A percentile compares a stretch with the other conserved stretches of the same genome.
Evolutionary conservation across 148 eudicot genomes (phyloP).

Genomic region (Camellia japonica): DNA sequence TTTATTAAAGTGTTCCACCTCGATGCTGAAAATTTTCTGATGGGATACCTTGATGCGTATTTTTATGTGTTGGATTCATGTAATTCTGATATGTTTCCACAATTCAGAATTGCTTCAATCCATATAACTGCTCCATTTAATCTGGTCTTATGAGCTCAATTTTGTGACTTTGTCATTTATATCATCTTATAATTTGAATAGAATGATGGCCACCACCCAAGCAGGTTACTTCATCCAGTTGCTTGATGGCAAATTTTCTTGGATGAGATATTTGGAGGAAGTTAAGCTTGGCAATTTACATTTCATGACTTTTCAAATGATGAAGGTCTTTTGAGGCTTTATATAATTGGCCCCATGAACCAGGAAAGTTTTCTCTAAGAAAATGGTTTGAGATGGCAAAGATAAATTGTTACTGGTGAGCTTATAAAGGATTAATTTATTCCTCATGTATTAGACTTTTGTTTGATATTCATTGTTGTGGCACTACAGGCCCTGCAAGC

Average conservation of each 20-base stretch:
- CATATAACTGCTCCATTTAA: neutral
- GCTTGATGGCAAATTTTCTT: neutral
- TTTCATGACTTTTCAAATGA: neutral
- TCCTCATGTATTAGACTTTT: neutral
- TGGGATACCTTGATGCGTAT: neutral
- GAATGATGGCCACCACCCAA: neutral
- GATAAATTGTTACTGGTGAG: neutral
- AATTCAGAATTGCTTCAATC: neutral
- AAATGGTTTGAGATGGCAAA: neutral
- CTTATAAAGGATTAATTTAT: neutral
- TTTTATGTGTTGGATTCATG: neutral
- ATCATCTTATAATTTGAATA: neutral
- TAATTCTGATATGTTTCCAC: neutral
- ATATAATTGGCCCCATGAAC: neutral
- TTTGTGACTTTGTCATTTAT: neutral
- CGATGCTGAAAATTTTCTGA: neutral
- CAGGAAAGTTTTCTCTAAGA: constrained; percentile 1
- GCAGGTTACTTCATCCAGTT: neutral
- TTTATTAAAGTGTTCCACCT: neutral
- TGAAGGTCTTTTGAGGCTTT: neutral
- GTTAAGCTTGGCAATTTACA: neutral
- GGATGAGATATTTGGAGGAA: neutral
- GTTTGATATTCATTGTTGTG: neutral
- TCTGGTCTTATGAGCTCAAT: neutral
- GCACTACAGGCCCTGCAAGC: constrained; percentile 64